Percentiles rank a stretch among this genome's conserved stretches.
Evolutionary conservation across 306 rosid species (phyloP).

Genomic region (Morella rubra): DNA sequence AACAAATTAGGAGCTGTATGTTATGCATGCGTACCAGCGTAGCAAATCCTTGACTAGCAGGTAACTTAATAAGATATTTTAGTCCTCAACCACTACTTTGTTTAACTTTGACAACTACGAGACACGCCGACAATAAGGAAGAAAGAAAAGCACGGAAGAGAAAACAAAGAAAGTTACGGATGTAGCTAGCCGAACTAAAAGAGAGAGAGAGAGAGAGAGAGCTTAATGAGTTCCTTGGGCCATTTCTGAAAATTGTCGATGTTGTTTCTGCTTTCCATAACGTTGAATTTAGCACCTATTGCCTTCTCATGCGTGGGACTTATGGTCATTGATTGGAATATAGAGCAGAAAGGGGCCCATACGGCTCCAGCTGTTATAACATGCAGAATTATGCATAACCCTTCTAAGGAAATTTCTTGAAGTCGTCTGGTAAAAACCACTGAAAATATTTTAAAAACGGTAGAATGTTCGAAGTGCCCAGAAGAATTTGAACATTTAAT

Average conservation of each 20-base stretch:
- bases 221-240: neutral
- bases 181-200: neutral
- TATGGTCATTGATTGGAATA: neutral
- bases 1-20: neutral
- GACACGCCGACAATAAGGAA: neutral
- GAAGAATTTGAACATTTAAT: too few species aligned
- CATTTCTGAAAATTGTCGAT: neutral
- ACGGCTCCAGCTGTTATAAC: neutral
- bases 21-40: neutral
- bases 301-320: neutral
- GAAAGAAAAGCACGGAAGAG: too few species aligned
- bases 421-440: too few species aligned
- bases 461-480: too few species aligned
- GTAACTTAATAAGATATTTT: neutral
- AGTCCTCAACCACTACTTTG: slow-evolving; percentile 3
- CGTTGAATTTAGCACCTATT: neutral
- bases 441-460: too few species aligned
- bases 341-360: neutral
- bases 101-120: neutral
- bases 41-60: neutral
- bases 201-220: neutral
- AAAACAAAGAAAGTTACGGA: neutral
- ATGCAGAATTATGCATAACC: neutral
- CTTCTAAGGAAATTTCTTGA: neutral
- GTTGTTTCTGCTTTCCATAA: neutral